Evolutionary conservation across 2,329 filamentous ascomycete species (phyloP), one percentile per base, ranked within the genome.

Genomic region (Aspergillus ustus): DNA sequence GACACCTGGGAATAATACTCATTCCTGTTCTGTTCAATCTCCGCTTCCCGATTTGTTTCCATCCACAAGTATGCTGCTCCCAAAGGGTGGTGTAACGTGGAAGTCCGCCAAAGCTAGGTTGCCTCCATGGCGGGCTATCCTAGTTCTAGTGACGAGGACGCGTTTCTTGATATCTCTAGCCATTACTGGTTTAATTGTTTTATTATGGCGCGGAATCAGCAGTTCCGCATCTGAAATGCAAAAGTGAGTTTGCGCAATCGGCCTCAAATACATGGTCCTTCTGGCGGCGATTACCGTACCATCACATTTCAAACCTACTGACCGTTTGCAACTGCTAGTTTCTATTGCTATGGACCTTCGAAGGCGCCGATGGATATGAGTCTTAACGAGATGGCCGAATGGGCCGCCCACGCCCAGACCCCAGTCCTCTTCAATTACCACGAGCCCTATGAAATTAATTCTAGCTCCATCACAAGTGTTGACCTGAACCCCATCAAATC

Each of bases 281-380:
- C 34, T 11, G 15, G 34, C 34, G 34, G 34, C 11, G 25, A 25
- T 5, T 11, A 15, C 34, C 11, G 4, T 15, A 40, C 48, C n/a
- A 20, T 25, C 8, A 40, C n/a, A 11, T 43, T 20, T 13, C 43
- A 48, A 46, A 5, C 40, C 29, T 57, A 50, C 59, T 66, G 60
- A 66, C 63, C 54, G 49, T 63, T 34, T 51, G 9, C 48, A 51
- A 48, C 46, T 45, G 25, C 52, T 73, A 98, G 94, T 80, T 97
- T 96, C 80, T 96, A 97, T 81, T 99, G 95, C 83, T 98, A 93
- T 86, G 95, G 95, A 13, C 94, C 95, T 15, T 87, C 90, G 25
- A 97, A 96, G 82, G 87, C 95, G n/a, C 95, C 95, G 57, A 96
- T 96, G 88, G 88, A 95, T 67, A 97, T 99, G 92, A 87, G 91